Conservation (phyloP, 108 stramenopile species). For the Cyclotella cryptica region DNA sequence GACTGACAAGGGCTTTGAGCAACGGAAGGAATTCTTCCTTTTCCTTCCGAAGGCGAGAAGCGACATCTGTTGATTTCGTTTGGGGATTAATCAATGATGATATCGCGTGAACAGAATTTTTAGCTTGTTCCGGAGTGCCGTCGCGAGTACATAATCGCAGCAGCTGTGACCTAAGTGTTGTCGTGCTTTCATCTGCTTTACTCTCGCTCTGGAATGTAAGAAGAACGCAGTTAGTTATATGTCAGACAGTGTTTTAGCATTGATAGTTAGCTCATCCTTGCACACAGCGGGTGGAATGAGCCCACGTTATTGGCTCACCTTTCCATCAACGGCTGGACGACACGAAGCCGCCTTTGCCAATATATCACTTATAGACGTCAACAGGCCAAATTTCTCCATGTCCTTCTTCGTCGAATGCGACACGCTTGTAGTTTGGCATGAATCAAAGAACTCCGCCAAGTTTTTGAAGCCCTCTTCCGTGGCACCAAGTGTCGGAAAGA, state of each 20-base stretch:
- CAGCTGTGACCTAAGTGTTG: constrained; percentile 54
- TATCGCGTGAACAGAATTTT: constrained; percentile 73
- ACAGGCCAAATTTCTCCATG: constrained; percentile 58
- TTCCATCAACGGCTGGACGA: constrained; percentile 10
- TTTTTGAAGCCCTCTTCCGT: constrained; percentile 62
- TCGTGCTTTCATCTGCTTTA: constrained; percentile 35
- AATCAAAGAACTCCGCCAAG: constrained; percentile 67
- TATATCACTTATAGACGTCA: constrained; percentile 72
- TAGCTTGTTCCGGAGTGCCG: constrained; percentile 86
- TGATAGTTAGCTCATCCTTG: neutral
- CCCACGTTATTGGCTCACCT: neutral
- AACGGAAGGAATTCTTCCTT: constrained; percentile 60
- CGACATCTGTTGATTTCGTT: constrained; percentile 25
- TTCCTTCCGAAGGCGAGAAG: constrained; percentile 40
- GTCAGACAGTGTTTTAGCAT: too few relatives aligned
- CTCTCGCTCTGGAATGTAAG: constrained; percentile 5
- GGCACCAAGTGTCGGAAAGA: constrained; percentile 64
- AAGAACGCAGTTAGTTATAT: neutral
- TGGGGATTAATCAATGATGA: constrained; percentile 59
- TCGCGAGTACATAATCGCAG: constrained; percentile 66
- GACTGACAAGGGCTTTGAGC: constrained; percentile 65
- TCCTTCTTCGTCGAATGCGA: constrained; percentile 41
- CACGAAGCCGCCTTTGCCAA: constrained; percentile 63
- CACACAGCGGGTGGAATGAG: neutral
- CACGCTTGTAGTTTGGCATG: constrained; percentile 37